phyloP scores from a whole-genome alignment of 495 filamentous ascomycete genomes.

The Xylaria telfairii region DNA sequence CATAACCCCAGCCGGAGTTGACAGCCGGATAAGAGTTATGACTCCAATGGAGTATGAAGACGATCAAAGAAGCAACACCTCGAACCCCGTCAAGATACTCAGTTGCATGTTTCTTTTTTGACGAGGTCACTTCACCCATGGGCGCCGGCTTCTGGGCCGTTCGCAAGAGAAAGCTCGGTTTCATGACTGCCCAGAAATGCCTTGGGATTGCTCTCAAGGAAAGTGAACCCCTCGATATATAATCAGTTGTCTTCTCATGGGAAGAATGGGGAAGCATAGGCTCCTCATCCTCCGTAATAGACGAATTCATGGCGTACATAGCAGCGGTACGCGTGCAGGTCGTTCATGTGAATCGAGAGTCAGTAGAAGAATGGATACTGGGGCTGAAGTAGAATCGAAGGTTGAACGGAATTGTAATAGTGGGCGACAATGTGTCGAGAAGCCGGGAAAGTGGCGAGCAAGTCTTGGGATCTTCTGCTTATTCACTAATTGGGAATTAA shows the following conservation, averaged over 20 bases:
- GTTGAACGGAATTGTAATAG: background rate
- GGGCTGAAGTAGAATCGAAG: background rate
- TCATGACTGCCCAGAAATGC: slow-evolving; percentile 30
- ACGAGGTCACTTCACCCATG: slow-evolving; percentile 26
- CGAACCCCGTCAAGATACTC: slow-evolving; percentile 57
- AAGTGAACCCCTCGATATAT: slow-evolving; percentile 6
- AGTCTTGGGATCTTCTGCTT: background rate
- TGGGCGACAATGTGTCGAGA: background rate
- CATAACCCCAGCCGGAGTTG: slow-evolving; percentile 52
- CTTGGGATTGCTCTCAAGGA: slow-evolving; percentile 26
- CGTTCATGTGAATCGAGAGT: background rate
- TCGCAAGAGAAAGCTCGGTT: slow-evolving; percentile 33
- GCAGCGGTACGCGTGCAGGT: background rate
- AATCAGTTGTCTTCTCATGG: slow-evolving; percentile 13
- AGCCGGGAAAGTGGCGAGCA: background rate
- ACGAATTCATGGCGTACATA: slow-evolving; percentile 30
- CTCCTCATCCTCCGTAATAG: slow-evolving; percentile 34
- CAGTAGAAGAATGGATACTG: background rate
- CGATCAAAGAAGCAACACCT: slow-evolving; percentile 56
- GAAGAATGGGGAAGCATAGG: slow-evolving; percentile 31
- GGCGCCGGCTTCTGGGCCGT: background rate
- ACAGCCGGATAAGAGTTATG: slow-evolving; percentile 45
- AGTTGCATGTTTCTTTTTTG: slow-evolving; percentile 41
- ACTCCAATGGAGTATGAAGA: slow-evolving; percentile 54
- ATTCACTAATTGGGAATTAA: background rate